A percentile compares a stretch with the other conserved stretches of the same genome.
phyloP scores from a whole-genome alignment of 768 basidiomycete genomes.

The Phaeolepiota aurea region DNA sequence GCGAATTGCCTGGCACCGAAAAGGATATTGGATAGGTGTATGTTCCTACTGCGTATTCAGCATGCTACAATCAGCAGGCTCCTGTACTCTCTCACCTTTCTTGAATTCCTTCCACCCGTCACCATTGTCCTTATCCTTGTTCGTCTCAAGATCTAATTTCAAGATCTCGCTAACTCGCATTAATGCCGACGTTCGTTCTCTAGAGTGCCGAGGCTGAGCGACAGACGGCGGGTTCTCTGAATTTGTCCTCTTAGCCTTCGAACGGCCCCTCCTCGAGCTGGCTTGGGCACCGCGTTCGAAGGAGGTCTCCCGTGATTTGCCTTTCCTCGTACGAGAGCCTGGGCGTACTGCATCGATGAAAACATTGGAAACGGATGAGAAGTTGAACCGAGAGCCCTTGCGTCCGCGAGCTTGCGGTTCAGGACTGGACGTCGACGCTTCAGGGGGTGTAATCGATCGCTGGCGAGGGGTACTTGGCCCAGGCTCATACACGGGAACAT shows the following conservation, averaged over 20 bases:
- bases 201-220: constrained; percentile 11
- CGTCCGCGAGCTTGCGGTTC: constrained; percentile 5
- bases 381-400: constrained; percentile 36
- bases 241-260: constrained; percentile 17
- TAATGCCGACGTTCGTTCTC: constrained; percentile 22
- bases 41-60: constrained; percentile 42
- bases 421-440: constrained; percentile 2
- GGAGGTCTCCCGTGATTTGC: constrained; percentile 12
- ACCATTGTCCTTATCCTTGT: constrained; percentile 25
- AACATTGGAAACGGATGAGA: constrained; percentile 42
- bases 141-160: constrained; percentile 26
- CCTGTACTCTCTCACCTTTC: constrained; percentile 65
- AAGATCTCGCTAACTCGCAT: constrained; percentile 31
- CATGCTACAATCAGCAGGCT: background rate
- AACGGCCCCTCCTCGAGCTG: constrained; percentile 21
- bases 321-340: constrained; percentile 19
- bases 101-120: constrained; percentile 82
- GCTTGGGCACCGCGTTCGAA: constrained; percentile 3
- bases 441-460: constrained; percentile 5
- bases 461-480: constrained; percentile 8
- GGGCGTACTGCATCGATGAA: constrained; percentile 44
- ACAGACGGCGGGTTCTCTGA: constrained; percentile 4
- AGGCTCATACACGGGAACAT: constrained; percentile 21
- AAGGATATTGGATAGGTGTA: constrained; percentile 96
- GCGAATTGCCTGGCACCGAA: constrained; percentile 69